Evolutionary conservation across 106 monocot species (phyloP).

Genomic region (Alisma plantagoaquatica): DNA sequence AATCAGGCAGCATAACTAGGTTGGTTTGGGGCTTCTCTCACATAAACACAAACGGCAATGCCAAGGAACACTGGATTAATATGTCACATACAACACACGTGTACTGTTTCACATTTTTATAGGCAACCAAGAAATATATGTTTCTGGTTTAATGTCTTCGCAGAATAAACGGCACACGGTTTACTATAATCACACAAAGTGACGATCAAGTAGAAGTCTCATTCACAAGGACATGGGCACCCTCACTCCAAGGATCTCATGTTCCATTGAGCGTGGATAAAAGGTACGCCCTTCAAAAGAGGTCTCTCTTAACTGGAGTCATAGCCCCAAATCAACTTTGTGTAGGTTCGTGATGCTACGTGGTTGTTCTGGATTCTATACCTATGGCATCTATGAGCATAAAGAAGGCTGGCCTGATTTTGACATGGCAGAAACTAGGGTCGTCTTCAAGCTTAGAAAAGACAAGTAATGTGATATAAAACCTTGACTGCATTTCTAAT

Average conservation of each 20-base stretch:
- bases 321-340: not conserved
- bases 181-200: conserved; percentile 36
- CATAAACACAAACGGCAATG: no score
- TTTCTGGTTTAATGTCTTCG: no score
- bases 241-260: conserved; percentile 34
- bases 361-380: conserved; percentile 14
- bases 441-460: conserved; percentile 14
- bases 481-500: no score
- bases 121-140: no score
- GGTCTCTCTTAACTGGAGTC: no score
- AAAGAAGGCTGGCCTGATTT: conserved; percentile 16
- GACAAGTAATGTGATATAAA: conserved; percentile 18
- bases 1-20: no score
- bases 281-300: no score
- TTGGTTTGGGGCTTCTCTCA: no score
- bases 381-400: conserved; percentile 17
- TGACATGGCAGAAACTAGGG: conserved; percentile 15
- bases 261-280: no score
- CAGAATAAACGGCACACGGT: conserved; percentile 62
- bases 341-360: conserved; percentile 15
- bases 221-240: conserved; percentile 62
- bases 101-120: no score
- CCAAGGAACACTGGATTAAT: no score
- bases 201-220: conserved; percentile 72
- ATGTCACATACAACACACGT: no score